A percentile compares a stretch with the other conserved stretches of the same genome.
Conservation (phyloP, 1,284 basidiomycete genomes). For the Cryptococcus hybrid region DNA sequence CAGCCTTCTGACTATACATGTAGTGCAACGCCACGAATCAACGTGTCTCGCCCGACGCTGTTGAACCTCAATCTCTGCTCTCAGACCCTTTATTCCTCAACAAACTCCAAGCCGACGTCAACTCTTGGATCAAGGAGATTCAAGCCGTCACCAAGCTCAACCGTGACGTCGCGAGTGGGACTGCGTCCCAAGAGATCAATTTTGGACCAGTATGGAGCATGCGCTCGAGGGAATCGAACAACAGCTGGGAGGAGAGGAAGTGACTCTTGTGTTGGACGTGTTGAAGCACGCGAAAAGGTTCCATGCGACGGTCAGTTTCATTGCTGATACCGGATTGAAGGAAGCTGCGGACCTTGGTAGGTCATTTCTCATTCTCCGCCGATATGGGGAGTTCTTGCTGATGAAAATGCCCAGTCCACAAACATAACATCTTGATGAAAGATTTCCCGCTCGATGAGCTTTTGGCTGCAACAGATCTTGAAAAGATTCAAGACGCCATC, state of each 20-base stretch:
- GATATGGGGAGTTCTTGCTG: background rate
- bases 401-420: conserved; percentile 64
- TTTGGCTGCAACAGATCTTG: conserved; percentile 90
- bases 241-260: conserved; percentile 88
- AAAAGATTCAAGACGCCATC: conserved; percentile 88
- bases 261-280: conserved; percentile 92
- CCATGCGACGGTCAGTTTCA: conserved; percentile 95
- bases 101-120: conserved; percentile 89
- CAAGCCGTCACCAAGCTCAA: conserved; percentile 93
- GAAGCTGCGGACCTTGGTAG: conserved; percentile 81
- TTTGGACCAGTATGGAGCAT: conserved; percentile 93
- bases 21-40: conserved; percentile 33
- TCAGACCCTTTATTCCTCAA: conserved; percentile 92
- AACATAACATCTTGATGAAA: conserved; percentile 98
- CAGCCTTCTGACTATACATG: background rate
- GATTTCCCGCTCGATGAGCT: conserved; percentile 98
- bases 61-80: conserved; percentile 54
- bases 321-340: conserved; percentile 94
- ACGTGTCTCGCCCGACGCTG: conserved; percentile 46
- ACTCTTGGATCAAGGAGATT: conserved; percentile 97
- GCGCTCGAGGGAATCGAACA: conserved; percentile 90
- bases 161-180: conserved; percentile 91
- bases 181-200: conserved; percentile 97
- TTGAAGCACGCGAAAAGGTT: conserved; percentile 95
- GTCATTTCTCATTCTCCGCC: conserved; percentile 35